These are phyloP conservation scores for Fraxinus baroniana DNA, from an alignment of 305 asterid species.

Conservation along the genomic window DNA sequence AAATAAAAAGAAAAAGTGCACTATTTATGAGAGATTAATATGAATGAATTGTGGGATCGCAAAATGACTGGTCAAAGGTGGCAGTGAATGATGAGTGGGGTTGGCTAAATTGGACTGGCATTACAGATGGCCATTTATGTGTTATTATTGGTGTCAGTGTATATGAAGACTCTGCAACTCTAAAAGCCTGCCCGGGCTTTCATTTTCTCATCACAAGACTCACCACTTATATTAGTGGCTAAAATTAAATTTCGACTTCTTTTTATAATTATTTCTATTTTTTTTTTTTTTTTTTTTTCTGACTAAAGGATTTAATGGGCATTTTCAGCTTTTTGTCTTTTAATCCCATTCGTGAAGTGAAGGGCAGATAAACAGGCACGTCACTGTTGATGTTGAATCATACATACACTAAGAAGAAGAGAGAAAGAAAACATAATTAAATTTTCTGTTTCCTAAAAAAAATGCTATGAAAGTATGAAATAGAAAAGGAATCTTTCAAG, in stretches of 20 bases:
- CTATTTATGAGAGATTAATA: no score
- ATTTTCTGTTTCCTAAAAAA: neutral
- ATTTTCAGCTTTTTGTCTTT: no score
- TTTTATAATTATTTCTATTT: no score
- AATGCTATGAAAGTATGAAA: neutral
- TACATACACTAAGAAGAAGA: neutral
- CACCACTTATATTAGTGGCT: slow-evolving; percentile 11
- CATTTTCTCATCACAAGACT: slow-evolving; percentile 17
- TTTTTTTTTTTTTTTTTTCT: no score
- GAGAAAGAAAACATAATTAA: neutral
- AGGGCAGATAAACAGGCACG: neutral
- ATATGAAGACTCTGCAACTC: neutral
- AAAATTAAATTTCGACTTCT: neutral
- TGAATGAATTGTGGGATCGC: slow-evolving; percentile 8
- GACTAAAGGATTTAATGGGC: no score
- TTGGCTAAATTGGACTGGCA: slow-evolving; percentile 24
- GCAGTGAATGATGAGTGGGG: slow-evolving; percentile 42
- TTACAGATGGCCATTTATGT: slow-evolving; percentile 44
- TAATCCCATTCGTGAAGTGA: neutral
- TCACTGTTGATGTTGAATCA: neutral
- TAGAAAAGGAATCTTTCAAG: neutral
- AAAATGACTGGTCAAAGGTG: slow-evolving; percentile 42
- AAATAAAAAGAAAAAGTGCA: no score
- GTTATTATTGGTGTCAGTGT: slow-evolving; percentile 63
- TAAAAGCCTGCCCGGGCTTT: slow-evolving; percentile 1